These are phyloP conservation scores for Neonectria faginata DNA, from an alignment of 2,329 filamentous ascomycete genomes.

Conservation along the genomic window DNA sequence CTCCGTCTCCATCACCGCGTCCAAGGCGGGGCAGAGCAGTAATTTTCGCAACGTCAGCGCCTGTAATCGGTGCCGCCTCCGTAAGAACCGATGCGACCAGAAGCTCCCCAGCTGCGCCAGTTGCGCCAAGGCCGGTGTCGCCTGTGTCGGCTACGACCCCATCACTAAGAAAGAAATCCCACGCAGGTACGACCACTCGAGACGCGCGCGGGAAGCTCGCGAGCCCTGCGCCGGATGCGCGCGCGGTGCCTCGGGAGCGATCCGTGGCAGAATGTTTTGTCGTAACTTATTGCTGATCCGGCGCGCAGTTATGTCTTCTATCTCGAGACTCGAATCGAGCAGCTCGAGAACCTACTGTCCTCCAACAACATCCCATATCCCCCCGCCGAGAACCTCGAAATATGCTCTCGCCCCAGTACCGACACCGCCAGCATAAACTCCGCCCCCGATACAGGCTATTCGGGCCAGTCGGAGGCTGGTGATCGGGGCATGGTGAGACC, in stretches of 20 bases:
- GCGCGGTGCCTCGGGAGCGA: slow-evolving; percentile 3
- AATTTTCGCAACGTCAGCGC: slow-evolving; percentile 91
- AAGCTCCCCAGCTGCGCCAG: slow-evolving; percentile 89
- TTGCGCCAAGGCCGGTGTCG: slow-evolving; percentile 91
- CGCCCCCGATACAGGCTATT: slow-evolving; percentile 50
- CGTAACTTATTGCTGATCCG: slow-evolving; percentile 36
- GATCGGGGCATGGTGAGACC: slow-evolving; percentile 43
- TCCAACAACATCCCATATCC: slow-evolving; percentile 78
- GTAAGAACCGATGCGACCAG: slow-evolving; percentile 97
- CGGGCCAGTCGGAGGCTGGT: slow-evolving; percentile 49
- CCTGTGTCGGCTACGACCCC: slow-evolving; percentile 95
- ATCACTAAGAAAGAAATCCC: slow-evolving; percentile 97
- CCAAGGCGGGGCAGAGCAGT: slow-evolving; percentile 68
- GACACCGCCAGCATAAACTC: slow-evolving; percentile 51
- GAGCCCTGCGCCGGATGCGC: not conserved
- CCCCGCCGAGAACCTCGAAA: slow-evolving; percentile 76
- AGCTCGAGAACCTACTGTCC: slow-evolving; percentile 81
- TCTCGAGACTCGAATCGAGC: slow-evolving; percentile 85
- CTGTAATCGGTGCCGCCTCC: slow-evolving; percentile 89
- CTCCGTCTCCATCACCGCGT: slow-evolving; percentile 42
- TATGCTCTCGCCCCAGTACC: slow-evolving; percentile 63
- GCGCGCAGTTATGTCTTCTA: slow-evolving; percentile 86
- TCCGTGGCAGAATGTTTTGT: slow-evolving; percentile 6
- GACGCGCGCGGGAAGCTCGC: slow-evolving; percentile 23
- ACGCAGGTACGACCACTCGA: slow-evolving; percentile 74